Evolutionary conservation across 2,329 filamentous ascomycete genomes (phyloP), one percentile per base, ranked within the genome.

Genomic region (Colletotrichum musae): DNA sequence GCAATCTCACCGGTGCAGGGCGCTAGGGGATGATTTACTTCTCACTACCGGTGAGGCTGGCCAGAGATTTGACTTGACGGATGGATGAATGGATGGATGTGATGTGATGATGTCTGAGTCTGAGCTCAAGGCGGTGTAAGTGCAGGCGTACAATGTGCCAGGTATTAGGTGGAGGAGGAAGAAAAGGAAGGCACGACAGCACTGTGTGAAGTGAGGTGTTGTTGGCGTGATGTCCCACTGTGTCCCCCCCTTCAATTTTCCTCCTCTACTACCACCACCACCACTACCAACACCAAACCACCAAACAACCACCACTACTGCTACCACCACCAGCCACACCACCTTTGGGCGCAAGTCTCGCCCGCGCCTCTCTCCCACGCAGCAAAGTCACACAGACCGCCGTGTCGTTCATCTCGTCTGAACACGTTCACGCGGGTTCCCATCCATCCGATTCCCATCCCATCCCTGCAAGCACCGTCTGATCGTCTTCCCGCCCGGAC

Each of bases 401-500:
- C 15, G 54, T 24, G 16, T 43, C 28, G 24, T 32, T 69, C 56
- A 56, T 69, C 56, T 18, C 56, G 62, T 69, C 56, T 18, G 26
- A 57, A 67, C 26, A 39, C n/a, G 12, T 32, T 39, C 36, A 50
- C 32, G 28, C 32, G 24, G 41, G n/a, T 59, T 24, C 16, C 24
- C 16, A 24, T 16, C 16, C 36, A 24, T 50, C 16, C 43, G 18
- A 47, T 47, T 32, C 28, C 28, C 28, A 32, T 36, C 32, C 7
- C 9, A 52, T 52, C 58, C 58, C 32, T 58, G 53, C 59, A 45
- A 68, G 26, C 53, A 26, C 32, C 56, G 62, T 60, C 66, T 66
- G 66, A 60, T 51, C 54, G 9, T 39, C 6, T 24, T 28, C 21
- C 6, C 28, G 39, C 53, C 53, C 43, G 47, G 58, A 64, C 53